Conservation (phyloP, 2,329 filamentous ascomycete species). For the Fusarium buharicum region DNA sequence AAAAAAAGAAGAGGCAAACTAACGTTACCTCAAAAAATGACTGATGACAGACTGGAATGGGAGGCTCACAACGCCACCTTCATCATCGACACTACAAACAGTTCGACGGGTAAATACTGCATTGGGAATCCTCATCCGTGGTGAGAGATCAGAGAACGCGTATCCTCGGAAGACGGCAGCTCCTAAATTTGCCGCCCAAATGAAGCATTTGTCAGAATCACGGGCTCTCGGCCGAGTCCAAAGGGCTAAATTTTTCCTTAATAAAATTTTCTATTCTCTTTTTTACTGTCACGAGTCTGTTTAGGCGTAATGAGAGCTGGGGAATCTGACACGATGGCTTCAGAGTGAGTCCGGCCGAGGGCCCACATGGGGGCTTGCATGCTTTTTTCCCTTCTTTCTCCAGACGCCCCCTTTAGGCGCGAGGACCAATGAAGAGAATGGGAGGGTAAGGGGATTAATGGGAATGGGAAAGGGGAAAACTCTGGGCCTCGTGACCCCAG, state of each 20-base stretch:
- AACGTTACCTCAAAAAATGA: neutral
- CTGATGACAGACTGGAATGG: slow-evolving; percentile 29
- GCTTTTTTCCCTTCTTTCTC: neutral
- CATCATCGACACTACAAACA: neutral
- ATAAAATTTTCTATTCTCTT: neutral
- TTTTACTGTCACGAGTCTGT: slow-evolving; percentile 26
- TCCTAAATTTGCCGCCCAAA: neutral
- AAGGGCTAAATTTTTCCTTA: neutral
- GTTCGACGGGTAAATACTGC: neutral
- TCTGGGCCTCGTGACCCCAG: slow-evolving; percentile 24
- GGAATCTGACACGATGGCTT: slow-evolving; percentile 35
- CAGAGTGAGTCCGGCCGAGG: slow-evolving; percentile 34
- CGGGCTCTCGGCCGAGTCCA: slow-evolving; percentile 30
- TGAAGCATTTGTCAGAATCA: neutral
- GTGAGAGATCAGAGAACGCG: slow-evolving; percentile 4
- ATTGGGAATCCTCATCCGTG: slow-evolving; percentile 21
- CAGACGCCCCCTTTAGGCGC: neutral
- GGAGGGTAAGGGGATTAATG: slow-evolving; percentile 19
- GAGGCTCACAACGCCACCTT: slow-evolving; percentile 20
- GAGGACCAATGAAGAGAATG: slow-evolving; percentile 13
- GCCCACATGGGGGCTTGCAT: slow-evolving; percentile 8
- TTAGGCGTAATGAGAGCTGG: slow-evolving; percentile 24
- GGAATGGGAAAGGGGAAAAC: slow-evolving; percentile 2
- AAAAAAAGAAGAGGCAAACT: slow-evolving; percentile 1
- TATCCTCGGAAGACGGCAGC: slow-evolving; percentile 23